These are phyloP conservation scores for Crithidia bombi DNA, from an alignment of 208 protist genomes.

Conservation along the genomic window DNA sequence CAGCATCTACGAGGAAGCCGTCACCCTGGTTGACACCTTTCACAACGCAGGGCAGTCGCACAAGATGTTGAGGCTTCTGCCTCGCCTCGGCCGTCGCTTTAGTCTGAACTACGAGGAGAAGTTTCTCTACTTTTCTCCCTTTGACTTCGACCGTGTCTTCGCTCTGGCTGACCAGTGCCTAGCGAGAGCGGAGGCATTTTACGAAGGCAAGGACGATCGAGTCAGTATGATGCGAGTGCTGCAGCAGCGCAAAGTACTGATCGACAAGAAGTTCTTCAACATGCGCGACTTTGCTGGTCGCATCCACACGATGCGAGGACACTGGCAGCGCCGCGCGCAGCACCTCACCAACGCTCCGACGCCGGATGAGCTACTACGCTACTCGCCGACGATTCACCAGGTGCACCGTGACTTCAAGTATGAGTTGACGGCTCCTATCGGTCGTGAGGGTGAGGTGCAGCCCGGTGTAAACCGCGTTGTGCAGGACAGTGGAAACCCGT, in stretches of 20 bases:
- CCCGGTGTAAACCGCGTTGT: constrained; percentile 78
- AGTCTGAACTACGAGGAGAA: constrained; percentile 89
- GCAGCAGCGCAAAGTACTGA: constrained; percentile 76
- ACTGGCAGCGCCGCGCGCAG: constrained; percentile 81
- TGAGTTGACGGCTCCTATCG: constrained; percentile 85
- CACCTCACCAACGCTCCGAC: constrained; percentile 85
- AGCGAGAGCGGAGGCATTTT: constrained; percentile 66
- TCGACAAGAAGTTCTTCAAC: constrained; percentile 92
- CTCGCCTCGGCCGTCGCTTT: constrained; percentile 81
- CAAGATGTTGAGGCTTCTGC: constrained; percentile 84
- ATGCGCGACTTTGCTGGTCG: constrained; percentile 89
- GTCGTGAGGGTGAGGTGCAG: constrained; percentile 86
- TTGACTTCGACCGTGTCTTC: constrained; percentile 89
- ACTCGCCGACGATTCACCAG: constrained; percentile 89
- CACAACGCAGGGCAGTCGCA: constrained; percentile 87
- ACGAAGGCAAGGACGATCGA: constrained; percentile 42
- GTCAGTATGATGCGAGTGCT: constrained; percentile 78
- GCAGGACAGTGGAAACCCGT: constrained; percentile 85
- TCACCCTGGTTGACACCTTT: constrained; percentile 68
- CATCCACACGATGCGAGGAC: constrained; percentile 91
- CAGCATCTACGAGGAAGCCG: constrained; percentile 75
- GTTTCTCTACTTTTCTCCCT: constrained; percentile 90
- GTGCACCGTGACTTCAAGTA: constrained; percentile 90
- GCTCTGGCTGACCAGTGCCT: constrained; percentile 87
- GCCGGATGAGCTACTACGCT: constrained; percentile 86